Evolutionary conservation across 805 yeast species (phyloP), one percentile per base, ranked within the genome.

Genomic region (Metschnikowia kunwiensis): DNA sequence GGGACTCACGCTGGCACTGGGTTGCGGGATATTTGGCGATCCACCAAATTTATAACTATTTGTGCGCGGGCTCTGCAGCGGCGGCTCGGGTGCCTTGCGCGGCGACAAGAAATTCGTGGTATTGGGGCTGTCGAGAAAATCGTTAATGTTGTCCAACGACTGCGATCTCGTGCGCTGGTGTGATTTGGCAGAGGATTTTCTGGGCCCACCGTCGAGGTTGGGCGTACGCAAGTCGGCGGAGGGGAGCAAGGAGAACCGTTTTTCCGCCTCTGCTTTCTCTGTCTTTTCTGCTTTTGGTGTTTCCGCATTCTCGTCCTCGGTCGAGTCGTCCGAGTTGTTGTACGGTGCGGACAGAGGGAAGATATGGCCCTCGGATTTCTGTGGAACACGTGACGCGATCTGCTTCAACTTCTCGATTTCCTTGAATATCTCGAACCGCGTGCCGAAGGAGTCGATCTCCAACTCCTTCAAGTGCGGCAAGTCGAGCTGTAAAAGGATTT

Each of bases 391-490:
- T 16, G 25, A 27, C 19, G 40, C 29, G 17, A 53, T 48, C 36
- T 57, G 54, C 41, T 70, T 70, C 50, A 83, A 64, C 24, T 78
- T 75, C 57, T 86, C 95, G 50, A 93, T 91, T 56, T 86, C 95
- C 55, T 87, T 88, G 60, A 78, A 81, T 30, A 93, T 77, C 58
- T 89, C 96, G 61, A 88, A 93, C 46, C 99, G 74, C 0, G 96
- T 89, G 18, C 99, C 99, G 65, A 93, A 93, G 4, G 95, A 85
- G 32, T 78, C 72, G 34, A 93, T 91, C 38, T 89, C 98, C 40
- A 93, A 68, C 60, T 93, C 99, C 57, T 91, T 93, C 52, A 93
- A 71, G 52, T 85, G 85, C 1, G 86, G 74, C 43, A 91, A 70
- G 53, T 91, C 97, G 44, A 93, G 70, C 60, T 89, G 94, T 35